Evolutionary conservation across 2,329 filamentous ascomycete genomes (phyloP).

Genomic region (Metarhizium brunneum): DNA sequence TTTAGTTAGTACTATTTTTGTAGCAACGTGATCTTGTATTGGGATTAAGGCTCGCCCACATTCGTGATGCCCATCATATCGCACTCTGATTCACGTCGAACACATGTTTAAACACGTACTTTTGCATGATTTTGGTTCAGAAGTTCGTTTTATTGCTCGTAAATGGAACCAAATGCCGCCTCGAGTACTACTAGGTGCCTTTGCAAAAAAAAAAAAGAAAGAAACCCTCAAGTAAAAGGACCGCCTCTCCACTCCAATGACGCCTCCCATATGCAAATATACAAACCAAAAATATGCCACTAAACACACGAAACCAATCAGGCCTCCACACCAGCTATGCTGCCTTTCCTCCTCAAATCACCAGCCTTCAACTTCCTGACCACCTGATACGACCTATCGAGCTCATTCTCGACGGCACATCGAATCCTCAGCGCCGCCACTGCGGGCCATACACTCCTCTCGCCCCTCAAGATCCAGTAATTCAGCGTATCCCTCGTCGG

Average conservation of each 20-base stretch:
- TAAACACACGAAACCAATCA: neutral
- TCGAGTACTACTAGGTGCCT: neutral
- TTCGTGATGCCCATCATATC: no score
- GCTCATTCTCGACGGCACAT: constrained; percentile 77
- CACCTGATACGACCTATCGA: constrained; percentile 77
- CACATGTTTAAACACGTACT: neutral
- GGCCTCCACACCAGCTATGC: constrained; percentile 20
- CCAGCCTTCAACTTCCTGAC: constrained; percentile 55
- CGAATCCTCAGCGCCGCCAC: constrained; percentile 73
- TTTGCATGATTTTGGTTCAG: neutral
- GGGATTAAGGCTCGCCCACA: no score
- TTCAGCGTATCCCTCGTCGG: constrained; percentile 67
- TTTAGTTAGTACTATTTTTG: no score
- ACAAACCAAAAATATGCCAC: neutral
- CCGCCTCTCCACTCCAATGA: neutral
- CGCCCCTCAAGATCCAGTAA: constrained; percentile 79
- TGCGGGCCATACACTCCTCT: constrained; percentile 85
- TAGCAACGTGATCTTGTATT: no score
- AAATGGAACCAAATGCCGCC: neutral
- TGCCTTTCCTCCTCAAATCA: constrained; percentile 37
- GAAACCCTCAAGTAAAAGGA: no score
- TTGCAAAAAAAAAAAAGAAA: no score
- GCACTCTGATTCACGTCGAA: neutral
- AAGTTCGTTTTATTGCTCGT: neutral
- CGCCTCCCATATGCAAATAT: neutral